These are phyloP conservation scores for Canavalia ensiformis DNA, from an alignment of 306 rosid species.

Conservation along the genomic window DNA sequence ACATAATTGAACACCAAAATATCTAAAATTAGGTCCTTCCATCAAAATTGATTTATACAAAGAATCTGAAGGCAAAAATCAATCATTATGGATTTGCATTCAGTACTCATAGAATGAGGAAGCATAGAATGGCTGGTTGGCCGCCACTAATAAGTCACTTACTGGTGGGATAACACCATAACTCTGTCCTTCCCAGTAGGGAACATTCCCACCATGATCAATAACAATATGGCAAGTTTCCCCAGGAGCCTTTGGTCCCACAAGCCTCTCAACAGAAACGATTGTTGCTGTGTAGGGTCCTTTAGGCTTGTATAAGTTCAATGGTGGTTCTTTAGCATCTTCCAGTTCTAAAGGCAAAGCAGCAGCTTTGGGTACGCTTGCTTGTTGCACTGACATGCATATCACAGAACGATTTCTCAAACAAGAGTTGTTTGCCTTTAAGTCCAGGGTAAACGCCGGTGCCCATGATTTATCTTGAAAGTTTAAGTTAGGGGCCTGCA, in stretches of 20 bases:
- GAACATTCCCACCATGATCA: slow-evolving; percentile 94
- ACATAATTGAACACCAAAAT: not conserved
- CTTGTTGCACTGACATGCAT: slow-evolving; percentile 94
- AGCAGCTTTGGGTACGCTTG: slow-evolving; percentile 71
- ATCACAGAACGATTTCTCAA: slow-evolving; percentile 58
- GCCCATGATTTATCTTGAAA: slow-evolving; percentile 71
- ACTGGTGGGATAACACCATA: slow-evolving; percentile 97
- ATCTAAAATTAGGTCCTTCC: not conserved
- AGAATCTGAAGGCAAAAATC: slow-evolving; percentile 14
- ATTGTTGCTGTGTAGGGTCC: slow-evolving; percentile 93
- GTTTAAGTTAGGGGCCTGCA: slow-evolving; percentile 67
- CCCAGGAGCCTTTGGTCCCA: slow-evolving; percentile 96
- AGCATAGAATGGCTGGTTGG: slow-evolving; percentile 33
- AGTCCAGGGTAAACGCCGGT: slow-evolving; percentile 56
- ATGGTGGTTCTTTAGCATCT: slow-evolving; percentile 81
- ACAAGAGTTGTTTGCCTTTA: slow-evolving; percentile 56
- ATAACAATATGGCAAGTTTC: slow-evolving; percentile 97
- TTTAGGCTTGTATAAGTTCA: slow-evolving; percentile 81
- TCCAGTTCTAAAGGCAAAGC: slow-evolving; percentile 82
- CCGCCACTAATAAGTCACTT: slow-evolving; percentile 48
- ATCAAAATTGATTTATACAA: slow-evolving; percentile 1
- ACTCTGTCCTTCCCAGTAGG: slow-evolving; percentile 99
- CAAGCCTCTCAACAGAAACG: slow-evolving; percentile 94
- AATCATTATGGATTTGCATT: not conserved
- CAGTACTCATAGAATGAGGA: slow-evolving; percentile 4